phyloP scores from a whole-genome alignment of 1,284 basidiomycete species.

The Athelia sp. region DNA sequence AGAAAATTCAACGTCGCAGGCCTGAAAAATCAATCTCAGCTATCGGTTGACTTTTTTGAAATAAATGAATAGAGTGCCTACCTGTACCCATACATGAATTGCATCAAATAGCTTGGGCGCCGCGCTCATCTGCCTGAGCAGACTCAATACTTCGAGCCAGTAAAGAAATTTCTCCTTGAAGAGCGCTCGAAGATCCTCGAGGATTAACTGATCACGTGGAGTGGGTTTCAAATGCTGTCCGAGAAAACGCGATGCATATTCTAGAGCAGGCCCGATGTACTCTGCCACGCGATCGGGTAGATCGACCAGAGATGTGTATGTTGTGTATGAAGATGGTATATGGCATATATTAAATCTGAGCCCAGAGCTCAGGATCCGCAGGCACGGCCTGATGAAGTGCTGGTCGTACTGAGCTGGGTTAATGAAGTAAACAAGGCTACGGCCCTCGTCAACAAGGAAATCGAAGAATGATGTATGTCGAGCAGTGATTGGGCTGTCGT shows the following conservation, averaged over 20 bases:
- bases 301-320: slow-evolving; percentile 16
- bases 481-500: not conserved
- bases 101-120: slow-evolving; percentile 1
- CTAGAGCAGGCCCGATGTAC: slow-evolving; percentile 14
- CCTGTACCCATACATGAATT: slow-evolving; percentile 6
- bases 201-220: slow-evolving; percentile 1
- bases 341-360: slow-evolving; percentile 27
- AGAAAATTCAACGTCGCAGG: not conserved
- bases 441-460: not conserved
- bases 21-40: not conserved
- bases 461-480: not conserved
- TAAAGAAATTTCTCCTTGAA: slow-evolving; percentile 14
- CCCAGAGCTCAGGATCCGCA: slow-evolving; percentile 15
- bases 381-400: slow-evolving; percentile 10
- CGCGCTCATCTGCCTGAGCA: slow-evolving; percentile 3
- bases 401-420: not conserved
- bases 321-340: slow-evolving; percentile 19
- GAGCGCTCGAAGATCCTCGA: slow-evolving; percentile 9
- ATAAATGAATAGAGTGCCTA: slow-evolving; percentile 4
- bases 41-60: not conserved
- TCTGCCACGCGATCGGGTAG: slow-evolving; percentile 5
- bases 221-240: slow-evolving; percentile 16
- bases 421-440: not conserved
- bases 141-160: slow-evolving; percentile 19
- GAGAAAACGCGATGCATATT: slow-evolving; percentile 21